Percentiles rank a stretch among this genome's conserved stretches.
Evolutionary conservation across 1,139 yeast genomes (phyloP).

Genomic region (Geotrichum klebahnii): DNA sequence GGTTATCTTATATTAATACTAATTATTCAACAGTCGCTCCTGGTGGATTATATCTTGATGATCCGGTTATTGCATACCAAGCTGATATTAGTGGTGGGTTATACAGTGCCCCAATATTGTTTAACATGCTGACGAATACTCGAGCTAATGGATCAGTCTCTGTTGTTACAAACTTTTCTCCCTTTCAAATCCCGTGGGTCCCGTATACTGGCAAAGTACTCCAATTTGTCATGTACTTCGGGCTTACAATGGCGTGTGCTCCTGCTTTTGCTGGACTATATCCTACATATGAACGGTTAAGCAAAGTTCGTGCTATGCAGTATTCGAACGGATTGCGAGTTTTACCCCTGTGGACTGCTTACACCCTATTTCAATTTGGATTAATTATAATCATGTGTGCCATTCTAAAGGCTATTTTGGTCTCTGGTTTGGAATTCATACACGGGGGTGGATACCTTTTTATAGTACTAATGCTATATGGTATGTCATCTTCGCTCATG

Average conservation of each 20-base stretch:
- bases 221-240: slow-evolving; percentile 38
- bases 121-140: slow-evolving; percentile 35
- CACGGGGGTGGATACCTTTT: slow-evolving; percentile 38
- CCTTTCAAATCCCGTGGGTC: slow-evolving; percentile 38
- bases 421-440: slow-evolving; percentile 27
- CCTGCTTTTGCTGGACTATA: slow-evolving; percentile 40
- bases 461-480: slow-evolving; percentile 35
- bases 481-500: slow-evolving; percentile 34
- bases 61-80: slow-evolving; percentile 32
- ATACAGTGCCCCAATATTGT: slow-evolving; percentile 29
- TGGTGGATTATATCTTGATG: slow-evolving; percentile 36
- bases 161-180: slow-evolving; percentile 36
- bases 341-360: slow-evolving; percentile 39
- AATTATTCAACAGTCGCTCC: slow-evolving; percentile 32
- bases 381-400: slow-evolving; percentile 31
- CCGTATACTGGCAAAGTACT: slow-evolving; percentile 36
- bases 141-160: slow-evolving; percentile 33
- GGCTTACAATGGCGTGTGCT: slow-evolving; percentile 38
- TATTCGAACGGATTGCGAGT: slow-evolving; percentile 41
- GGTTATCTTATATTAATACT: slow-evolving; percentile 25
- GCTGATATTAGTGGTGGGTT: slow-evolving; percentile 28
- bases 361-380: slow-evolving; percentile 33
- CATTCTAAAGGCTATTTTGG: slow-evolving; percentile 33
- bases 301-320: slow-evolving; percentile 40
- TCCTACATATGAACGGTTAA: slow-evolving; percentile 40